These are phyloP conservation scores for Ophiocordyceps camponoti-floridani DNA, from an alignment of 2,329 filamentous ascomycete species.

Conservation along the genomic window DNA sequence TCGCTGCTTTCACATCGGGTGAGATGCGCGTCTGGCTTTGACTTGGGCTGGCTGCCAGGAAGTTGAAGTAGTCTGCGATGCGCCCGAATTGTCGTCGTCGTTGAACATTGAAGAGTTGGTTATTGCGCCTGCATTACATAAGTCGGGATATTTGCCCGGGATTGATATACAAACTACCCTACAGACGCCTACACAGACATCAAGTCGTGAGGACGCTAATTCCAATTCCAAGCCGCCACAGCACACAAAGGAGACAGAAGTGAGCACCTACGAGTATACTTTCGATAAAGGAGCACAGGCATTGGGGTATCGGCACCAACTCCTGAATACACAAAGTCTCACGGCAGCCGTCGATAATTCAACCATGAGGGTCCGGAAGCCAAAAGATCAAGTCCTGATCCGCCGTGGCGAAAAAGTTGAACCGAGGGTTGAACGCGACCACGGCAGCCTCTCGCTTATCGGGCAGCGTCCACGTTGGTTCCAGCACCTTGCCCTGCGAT, in stretches of 20 bases:
- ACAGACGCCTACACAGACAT: no score
- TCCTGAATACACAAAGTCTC: neutral
- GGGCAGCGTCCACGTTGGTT: constrained; percentile 45
- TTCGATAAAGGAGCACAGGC: neutral
- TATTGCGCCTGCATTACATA: neutral
- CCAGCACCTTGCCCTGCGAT: constrained; percentile 37
- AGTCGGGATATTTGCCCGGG: neutral
- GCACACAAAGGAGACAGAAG: no score
- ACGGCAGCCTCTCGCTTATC: constrained; percentile 54
- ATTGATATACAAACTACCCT: no score
- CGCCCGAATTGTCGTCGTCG: neutral
- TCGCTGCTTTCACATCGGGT: constrained; percentile 16
- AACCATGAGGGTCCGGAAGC: constrained; percentile 46
- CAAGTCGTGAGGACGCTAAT: no score
- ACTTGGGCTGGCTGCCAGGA: no score
- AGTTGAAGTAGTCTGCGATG: neutral
- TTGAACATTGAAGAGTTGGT: neutral
- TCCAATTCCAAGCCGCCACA: no score
- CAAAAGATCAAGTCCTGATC: constrained; percentile 72
- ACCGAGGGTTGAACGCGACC: constrained; percentile 76
- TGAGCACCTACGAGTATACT: no score
- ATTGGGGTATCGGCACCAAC: neutral
- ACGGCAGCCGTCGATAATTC: neutral
- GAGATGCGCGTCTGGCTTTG: neutral
- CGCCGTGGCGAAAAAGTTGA: constrained; percentile 80